These are phyloP conservation scores for Stygiomarasmius scandens DNA, from an alignment of 1,284 basidiomycete species.

Conservation along the genomic window DNA sequence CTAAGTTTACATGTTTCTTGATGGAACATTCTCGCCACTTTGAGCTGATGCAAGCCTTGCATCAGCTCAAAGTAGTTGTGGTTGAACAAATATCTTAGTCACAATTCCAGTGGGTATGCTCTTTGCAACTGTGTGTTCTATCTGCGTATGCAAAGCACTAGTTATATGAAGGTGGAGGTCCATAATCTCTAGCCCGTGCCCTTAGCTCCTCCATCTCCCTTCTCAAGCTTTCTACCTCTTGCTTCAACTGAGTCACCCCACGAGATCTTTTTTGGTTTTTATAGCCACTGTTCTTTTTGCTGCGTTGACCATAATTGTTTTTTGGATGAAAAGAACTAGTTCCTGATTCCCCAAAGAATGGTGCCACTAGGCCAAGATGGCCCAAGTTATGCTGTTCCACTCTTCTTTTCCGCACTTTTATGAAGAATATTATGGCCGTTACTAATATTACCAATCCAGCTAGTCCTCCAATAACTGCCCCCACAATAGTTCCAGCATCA, in stretches of 20 bases:
- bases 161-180: constrained; percentile 7
- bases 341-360: not conserved
- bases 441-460: not conserved
- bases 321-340: too few relatives aligned
- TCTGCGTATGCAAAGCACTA: too few relatives aligned
- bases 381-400: not conserved
- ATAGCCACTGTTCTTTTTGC: not conserved
- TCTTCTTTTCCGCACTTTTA: not conserved
- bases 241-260: constrained; percentile 1
- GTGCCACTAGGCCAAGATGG: not conserved
- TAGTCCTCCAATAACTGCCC: constrained; percentile 10
- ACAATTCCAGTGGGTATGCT: too few relatives aligned
- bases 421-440: constrained; percentile 1
- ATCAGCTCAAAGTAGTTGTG: too few relatives aligned
- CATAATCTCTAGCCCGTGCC: constrained; percentile 12
- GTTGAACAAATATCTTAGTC: too few relatives aligned
- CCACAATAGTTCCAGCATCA: constrained; percentile 12
- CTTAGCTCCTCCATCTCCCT: constrained; percentile 5
- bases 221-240: constrained; percentile 7
- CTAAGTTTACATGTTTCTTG: too few relatives aligned
- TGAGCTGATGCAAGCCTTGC: too few relatives aligned
- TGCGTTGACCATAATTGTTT: not conserved
- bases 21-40: too few relatives aligned
- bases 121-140: too few relatives aligned
- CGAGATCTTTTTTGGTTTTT: not conserved